A percentile compares a stretch with the other conserved stretches of the same genome.
Evolutionary conservation across 139 green algal genomes (phyloP).

Genomic region (Axilococcus clingmanii): DNA sequence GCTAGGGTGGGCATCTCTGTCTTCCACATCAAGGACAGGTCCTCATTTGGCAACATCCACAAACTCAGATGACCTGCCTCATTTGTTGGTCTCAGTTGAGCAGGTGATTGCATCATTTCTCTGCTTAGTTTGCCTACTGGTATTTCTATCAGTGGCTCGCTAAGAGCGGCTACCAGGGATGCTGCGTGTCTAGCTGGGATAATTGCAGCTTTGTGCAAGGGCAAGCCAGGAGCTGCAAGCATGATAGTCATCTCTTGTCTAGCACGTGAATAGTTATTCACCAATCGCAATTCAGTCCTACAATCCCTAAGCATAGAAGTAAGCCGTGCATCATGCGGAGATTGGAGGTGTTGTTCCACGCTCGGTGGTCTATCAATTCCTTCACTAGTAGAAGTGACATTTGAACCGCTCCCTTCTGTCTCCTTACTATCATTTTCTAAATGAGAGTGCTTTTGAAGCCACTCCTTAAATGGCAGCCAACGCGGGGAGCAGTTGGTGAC

Average conservation of each 20-base stretch:
- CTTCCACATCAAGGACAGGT: slow-evolving; percentile 21
- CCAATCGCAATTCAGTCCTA: slow-evolving; percentile 11
- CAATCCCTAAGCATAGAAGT: slow-evolving; percentile 14
- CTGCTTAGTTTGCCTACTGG: slow-evolving; percentile 16
- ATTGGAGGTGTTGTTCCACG: not conserved
- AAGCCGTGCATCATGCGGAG: not conserved
- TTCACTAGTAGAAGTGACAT: not conserved
- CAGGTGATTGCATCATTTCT: slow-evolving; percentile 11
- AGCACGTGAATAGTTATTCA: not conserved
- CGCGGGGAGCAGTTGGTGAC: too few relatives aligned
- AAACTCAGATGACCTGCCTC: slow-evolving; percentile 12
- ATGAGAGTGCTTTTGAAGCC: too few relatives aligned
- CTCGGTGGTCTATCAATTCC: not conserved
- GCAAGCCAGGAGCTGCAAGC: slow-evolving; percentile 17
- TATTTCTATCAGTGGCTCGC: slow-evolving; percentile 24
- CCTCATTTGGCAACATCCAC: slow-evolving; percentile 29
- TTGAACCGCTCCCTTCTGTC: too few relatives aligned
- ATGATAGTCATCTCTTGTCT: slow-evolving; percentile 23
- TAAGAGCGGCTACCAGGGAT: slow-evolving; percentile 13
- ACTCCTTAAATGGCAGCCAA: too few relatives aligned
- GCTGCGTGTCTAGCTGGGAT: slow-evolving; percentile 13
- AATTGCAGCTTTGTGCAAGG: slow-evolving; percentile 9
- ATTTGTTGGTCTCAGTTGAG: slow-evolving; percentile 5
- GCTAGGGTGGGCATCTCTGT: not conserved
- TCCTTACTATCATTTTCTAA: too few relatives aligned